Percentiles rank a stretch among this genome's conserved stretches.
Conservation (phyloP, 2,329 filamentous ascomycete genomes). For the Lasiodiplodia hormozganensis region DNA sequence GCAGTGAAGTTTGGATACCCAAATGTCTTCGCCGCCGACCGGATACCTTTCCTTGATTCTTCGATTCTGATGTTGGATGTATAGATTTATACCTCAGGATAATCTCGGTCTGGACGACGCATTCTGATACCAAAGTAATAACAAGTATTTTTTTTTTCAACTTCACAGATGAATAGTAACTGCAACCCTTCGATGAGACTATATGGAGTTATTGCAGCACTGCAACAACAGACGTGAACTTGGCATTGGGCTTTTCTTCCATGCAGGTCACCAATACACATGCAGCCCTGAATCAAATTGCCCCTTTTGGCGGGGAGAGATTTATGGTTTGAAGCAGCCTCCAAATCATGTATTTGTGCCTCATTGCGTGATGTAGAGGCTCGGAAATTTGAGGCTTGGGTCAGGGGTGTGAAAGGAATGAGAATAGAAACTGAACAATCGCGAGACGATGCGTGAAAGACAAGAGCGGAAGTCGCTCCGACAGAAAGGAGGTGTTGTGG, state of each 20-base stretch:
- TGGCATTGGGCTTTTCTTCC: no score
- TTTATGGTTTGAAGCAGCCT: neutral
- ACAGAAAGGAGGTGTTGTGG: neutral
- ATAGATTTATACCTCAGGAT: conserved; percentile 19
- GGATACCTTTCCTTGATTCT: neutral
- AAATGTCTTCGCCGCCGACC: neutral
- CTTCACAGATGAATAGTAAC: no score
- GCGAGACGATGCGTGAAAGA: neutral
- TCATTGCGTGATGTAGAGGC: neutral
- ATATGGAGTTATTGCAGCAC: no score
- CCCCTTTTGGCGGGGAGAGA: neutral
- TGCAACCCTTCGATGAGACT: no score
- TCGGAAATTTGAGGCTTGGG: neutral
- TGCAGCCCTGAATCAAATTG: neutral
- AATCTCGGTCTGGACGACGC: neutral
- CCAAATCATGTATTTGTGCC: neutral
- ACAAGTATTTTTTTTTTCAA: neutral
- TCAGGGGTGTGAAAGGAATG: neutral
- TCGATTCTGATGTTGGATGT: conserved; percentile 9
- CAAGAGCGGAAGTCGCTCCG: neutral
- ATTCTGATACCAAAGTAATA: neutral
- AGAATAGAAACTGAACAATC: neutral
- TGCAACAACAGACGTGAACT: no score
- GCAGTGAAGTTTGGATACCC: neutral
- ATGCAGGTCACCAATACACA: neutral